Percentiles rank a stretch among this genome's conserved stretches.
Evolutionary conservation across 352 stramenopile genomes (phyloP).

Genomic region (Phytophthora nicotianae): DNA sequence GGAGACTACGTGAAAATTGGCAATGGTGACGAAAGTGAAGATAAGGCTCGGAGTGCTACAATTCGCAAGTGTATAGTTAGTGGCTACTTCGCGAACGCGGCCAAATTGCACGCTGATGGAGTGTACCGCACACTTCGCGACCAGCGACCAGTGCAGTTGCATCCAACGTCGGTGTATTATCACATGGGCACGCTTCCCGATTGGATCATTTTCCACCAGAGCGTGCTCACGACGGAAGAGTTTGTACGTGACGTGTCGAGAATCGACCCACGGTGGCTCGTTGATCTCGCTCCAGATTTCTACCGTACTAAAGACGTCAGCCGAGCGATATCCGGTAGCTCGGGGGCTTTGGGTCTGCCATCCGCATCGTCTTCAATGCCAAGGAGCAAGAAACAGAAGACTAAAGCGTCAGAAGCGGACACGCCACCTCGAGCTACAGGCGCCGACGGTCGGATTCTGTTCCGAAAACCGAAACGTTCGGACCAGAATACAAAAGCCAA

Average conservation of each 20-base stretch:
- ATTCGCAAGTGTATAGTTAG: conserved; percentile 74
- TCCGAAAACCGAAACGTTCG: conserved; percentile 61
- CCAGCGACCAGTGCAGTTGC: conserved; percentile 70
- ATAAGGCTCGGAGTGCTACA: conserved; percentile 27
- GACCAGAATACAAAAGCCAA: conserved; percentile 38
- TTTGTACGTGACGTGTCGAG: conserved; percentile 80
- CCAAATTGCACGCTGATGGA: conserved; percentile 93
- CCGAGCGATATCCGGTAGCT: conserved; percentile 64
- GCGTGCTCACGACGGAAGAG: conserved; percentile 98
- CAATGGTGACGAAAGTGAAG: conserved; percentile 24
- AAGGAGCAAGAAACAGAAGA: conserved; percentile 38
- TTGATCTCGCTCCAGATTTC: conserved; percentile 70
- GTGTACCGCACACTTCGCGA: conserved; percentile 73
- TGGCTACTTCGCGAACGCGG: conserved; percentile 95
- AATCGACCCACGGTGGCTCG: conserved; percentile 81
- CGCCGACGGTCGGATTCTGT: conserved; percentile 68
- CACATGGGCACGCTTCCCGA: conserved; percentile 90
- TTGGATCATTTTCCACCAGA: conserved; percentile 98
- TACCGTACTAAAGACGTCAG: conserved; percentile 79
- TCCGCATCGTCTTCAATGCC: conserved; percentile 30
- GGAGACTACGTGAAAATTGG: conserved; percentile 23
- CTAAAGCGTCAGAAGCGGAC: conserved; percentile 8
- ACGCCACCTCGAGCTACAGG: conserved; percentile 30
- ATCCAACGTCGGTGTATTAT: conserved; percentile 80
- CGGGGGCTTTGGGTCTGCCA: conserved; percentile 64